Percentiles rank a stretch among this genome's conserved stretches.
These are phyloP conservation scores for Miscanthus lutarioriparius DNA, from an alignment of 176 grass and related monocot genomes.

Conservation along the genomic window DNA sequence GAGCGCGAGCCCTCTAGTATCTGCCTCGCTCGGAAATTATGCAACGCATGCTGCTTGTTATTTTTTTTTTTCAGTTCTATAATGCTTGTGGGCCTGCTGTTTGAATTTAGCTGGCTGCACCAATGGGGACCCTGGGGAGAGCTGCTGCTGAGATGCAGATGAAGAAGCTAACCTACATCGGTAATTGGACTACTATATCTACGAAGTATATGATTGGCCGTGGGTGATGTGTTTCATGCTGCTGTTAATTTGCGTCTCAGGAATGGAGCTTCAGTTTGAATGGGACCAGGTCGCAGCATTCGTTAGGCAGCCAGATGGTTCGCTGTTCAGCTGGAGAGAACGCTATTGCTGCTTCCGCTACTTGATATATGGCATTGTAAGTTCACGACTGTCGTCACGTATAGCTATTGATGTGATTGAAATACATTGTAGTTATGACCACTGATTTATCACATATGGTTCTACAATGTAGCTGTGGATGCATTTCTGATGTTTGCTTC, in stretches of 20 bases:
- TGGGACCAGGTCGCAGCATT: slow-evolving; percentile 92
- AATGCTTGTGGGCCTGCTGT: slow-evolving; percentile 12
- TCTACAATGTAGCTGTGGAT: neutral
- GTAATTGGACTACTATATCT: slow-evolving; percentile 32
- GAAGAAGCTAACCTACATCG: slow-evolving; percentile 88
- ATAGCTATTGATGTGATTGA: neutral
- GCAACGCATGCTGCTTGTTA: neutral
- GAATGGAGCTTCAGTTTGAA: slow-evolving; percentile 93
- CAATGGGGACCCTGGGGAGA: slow-evolving; percentile 70
- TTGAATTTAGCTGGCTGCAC: slow-evolving; percentile 73
- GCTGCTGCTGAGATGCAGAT: slow-evolving; percentile 84
- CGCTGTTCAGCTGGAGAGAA: slow-evolving; percentile 93
- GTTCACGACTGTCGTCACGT: neutral
- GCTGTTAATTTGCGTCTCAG: slow-evolving; percentile 39
- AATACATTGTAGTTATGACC: neutral
- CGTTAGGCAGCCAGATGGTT: slow-evolving; percentile 86
- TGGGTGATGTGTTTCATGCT: neutral
- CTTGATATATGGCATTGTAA: slow-evolving; percentile 90
- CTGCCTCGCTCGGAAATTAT: neutral
- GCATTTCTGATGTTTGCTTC: neutral
- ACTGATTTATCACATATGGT: neutral
- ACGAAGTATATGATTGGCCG: neutral
- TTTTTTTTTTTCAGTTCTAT: neutral
- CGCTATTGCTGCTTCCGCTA: slow-evolving; percentile 73
- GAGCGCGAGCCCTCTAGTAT: neutral